Evolutionary conservation across 1,284 basidiomycete species (phyloP).

Genomic region (Chiua sp.): DNA sequence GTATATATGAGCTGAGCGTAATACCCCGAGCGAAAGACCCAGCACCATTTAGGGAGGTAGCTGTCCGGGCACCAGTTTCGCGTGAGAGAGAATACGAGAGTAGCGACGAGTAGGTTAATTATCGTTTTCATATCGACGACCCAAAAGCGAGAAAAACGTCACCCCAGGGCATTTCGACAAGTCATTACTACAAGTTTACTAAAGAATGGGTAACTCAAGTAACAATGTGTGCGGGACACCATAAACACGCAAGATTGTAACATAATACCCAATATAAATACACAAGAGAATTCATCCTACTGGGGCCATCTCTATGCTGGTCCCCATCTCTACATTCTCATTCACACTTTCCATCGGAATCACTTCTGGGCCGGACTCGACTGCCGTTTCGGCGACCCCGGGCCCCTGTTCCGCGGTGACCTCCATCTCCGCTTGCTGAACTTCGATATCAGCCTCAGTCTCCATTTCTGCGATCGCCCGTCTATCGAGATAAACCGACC

Average conservation of each 20-base stretch:
- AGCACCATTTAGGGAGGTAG: no score
- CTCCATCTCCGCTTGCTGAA: conserved; percentile 18
- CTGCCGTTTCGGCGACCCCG: not conserved
- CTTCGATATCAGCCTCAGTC: conserved; percentile 35
- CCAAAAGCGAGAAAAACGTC: no score
- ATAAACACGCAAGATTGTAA: not conserved
- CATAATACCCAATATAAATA: not conserved
- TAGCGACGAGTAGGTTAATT: no score
- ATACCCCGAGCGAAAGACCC: no score
- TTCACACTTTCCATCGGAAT: not conserved
- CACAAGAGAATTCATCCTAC: conserved; percentile 13
- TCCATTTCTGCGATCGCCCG: conserved; percentile 57
- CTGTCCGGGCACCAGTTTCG: no score
- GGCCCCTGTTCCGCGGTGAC: not conserved
- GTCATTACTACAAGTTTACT: no score
- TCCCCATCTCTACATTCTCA: not conserved
- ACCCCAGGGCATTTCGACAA: no score
- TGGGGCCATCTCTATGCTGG: not conserved
- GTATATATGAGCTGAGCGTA: no score
- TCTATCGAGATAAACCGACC: conserved; percentile 30
- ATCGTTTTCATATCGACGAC: no score
- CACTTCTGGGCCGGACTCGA: not conserved
- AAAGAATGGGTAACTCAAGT: no score
- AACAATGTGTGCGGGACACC: not conserved
- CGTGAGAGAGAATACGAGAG: no score